Evolutionary conservation across 495 filamentous ascomycete species (phyloP).

Genomic region (Poronia punctata): DNA sequence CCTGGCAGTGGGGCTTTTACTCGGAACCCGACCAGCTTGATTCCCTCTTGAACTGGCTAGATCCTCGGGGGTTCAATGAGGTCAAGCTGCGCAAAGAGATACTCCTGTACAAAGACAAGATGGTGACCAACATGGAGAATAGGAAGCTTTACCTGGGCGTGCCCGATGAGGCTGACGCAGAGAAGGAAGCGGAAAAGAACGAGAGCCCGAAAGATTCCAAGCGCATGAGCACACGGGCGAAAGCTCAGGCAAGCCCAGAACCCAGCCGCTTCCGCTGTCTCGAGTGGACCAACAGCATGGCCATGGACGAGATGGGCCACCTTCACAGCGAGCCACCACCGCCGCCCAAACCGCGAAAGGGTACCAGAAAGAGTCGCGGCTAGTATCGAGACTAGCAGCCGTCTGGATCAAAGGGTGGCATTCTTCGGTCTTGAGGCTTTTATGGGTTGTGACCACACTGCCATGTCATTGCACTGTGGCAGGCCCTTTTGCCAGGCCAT

Average conservation of each 20-base stretch:
- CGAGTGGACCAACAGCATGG: conserved; percentile 73
- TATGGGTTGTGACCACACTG: too few relatives aligned
- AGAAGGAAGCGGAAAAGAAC: conserved; percentile 47
- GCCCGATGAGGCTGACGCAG: conserved; percentile 37
- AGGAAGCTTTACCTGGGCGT: conserved; percentile 60
- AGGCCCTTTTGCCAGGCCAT: too few relatives aligned
- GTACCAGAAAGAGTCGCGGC: conserved; percentile 10
- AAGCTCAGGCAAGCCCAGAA: conserved; percentile 50
- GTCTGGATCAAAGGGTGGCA: too few relatives aligned
- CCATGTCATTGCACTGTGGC: too few relatives aligned
- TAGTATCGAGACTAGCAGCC: too few relatives aligned
- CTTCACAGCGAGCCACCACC: conserved; percentile 72
- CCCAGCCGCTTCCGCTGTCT: conserved; percentile 60
- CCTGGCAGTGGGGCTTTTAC: conserved; percentile 84
- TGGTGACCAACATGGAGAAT: conserved; percentile 71
- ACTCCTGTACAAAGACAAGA: conserved; percentile 65
- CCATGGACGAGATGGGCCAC: conserved; percentile 69
- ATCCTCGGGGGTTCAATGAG: conserved; percentile 76
- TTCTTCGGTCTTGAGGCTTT: too few relatives aligned
- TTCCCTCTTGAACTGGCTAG: conserved; percentile 78
- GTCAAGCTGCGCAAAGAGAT: conserved; percentile 80
- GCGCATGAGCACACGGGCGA: conserved; percentile 70
- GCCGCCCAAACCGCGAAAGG: conserved; percentile 37
- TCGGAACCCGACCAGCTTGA: conserved; percentile 72
- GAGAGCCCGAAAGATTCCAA: conserved; percentile 43